Evolutionary conservation across 1,284 basidiomycete genomes (phyloP), one percentile per base, ranked within the genome.

Genomic region (Pyrrhoderma lamaoense): DNA sequence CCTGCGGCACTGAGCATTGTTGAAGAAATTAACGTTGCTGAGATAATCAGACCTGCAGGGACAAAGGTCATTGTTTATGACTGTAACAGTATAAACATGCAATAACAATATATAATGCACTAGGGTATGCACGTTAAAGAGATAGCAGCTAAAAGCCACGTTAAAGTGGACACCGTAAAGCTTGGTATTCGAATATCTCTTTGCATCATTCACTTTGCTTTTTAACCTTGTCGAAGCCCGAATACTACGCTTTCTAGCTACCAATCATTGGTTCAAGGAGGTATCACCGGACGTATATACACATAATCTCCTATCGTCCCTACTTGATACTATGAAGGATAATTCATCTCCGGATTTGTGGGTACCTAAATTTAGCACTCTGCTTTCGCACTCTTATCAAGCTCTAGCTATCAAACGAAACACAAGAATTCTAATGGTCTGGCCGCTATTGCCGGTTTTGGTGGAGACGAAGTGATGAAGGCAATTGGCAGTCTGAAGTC

Each of bases 261-360:
- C 60, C 2, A 43, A 57, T 36, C 57, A 60, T 47, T 51, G 60
- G 37, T 61, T 62, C 47, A 14, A 21, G 3, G 61, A 62, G 42
- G 44, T 56, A 36, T 27, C 34, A 8, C 57, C 54, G 13, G 57
- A 59, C 27, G 47, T 52, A 1, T 61, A 61, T 39, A 56, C 56
- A 3, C 49, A 52, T 47, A 62, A 59, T 35, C 57, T 58, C 3
- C 42, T 52, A 21, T 54, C 59, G 11, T 44, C 54, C 8, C 45
- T 49, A 8, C 50, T 61, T 3, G 59, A 61, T 45, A 59, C 57
- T 2, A 55, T 36, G 14, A 21, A 44, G 8, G 34, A 46, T 35
- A 14, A 5, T n/a, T 22, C 9, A 14, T 18, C 19, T 11, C 27
- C 27, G 11, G 11, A 11, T 25, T 45, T 45, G 44, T 45, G 25